phyloP scores from a whole-genome alignment of 2,329 filamentous ascomycete species.

The Hymenoscyphus albidus region DNA sequence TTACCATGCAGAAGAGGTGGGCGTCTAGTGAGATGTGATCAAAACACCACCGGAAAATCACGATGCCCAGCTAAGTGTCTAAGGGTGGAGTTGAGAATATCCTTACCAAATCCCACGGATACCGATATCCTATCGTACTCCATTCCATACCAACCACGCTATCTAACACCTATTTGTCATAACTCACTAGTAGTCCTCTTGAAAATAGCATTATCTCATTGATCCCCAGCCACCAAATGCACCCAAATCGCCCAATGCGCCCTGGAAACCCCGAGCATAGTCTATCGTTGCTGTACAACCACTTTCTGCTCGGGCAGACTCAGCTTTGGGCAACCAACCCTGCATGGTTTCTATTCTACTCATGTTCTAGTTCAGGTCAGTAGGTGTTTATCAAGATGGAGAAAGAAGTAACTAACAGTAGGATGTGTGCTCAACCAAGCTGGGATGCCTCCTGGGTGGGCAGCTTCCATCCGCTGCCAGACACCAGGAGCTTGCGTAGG shows the following conservation, averaged over 20 bases:
- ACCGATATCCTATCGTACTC: not conserved
- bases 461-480: slow-evolving; percentile 63
- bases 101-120: not conserved
- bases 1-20: not conserved
- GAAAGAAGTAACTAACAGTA: slow-evolving; percentile 48
- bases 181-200: not conserved
- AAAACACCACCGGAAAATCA: not conserved
- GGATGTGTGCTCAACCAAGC: slow-evolving; percentile 77
- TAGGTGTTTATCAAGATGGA: not conserved
- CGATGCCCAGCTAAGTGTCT: not conserved
- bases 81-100: not conserved
- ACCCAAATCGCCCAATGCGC: slow-evolving; percentile 5
- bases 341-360: slow-evolving; percentile 62
- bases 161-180: not conserved
- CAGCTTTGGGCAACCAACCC: slow-evolving; percentile 57
- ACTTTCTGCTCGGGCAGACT: slow-evolving; percentile 51
- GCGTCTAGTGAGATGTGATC: not conserved
- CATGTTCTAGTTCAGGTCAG: slow-evolving; percentile 45
- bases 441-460: slow-evolving; percentile 50
- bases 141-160: not conserved
- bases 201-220: not conserved
- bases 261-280: slow-evolving; percentile 3
- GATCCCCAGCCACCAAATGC: slow-evolving; percentile 4
- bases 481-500: slow-evolving; percentile 63
- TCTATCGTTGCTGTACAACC: slow-evolving; percentile 41